Base-by-base conservation (phyloP, 1,284 basidiomycete genomes). In the Rhodotorula sp. region DNA sequence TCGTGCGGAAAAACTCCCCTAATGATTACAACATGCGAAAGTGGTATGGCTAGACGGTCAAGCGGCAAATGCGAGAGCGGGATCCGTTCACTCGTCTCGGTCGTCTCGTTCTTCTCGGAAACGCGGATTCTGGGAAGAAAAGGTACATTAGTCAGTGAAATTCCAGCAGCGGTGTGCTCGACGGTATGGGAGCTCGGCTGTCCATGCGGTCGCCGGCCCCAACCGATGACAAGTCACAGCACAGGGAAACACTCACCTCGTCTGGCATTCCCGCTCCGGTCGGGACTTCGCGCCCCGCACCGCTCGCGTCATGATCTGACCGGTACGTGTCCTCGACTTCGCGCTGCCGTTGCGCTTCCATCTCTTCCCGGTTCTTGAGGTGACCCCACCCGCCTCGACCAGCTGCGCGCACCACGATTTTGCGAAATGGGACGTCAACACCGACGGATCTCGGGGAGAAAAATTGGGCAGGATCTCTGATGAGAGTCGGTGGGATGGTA, bases 311-410 rank as follows among this genome's bases (percentile, higher is more conserved):
- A 68, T 90, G 88, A 6, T 88, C 88, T 76, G 94, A 91, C 4
- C 88, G 88, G 82, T 99, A 98, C 34, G 96, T 88, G 80, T 92
- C 91, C 77, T 85, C 85, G 81, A 97, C 93, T 70, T 83, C 81
- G 60, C 96, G 92, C 73, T 90, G 87, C 79, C 92, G 90, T 67
- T 85, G 80, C 69, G 86, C 84, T 80, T 92, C 91, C 18, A 90
- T 91, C 77, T 94, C 90, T 26, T 90, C 92, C 74, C 81, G 83
- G 79, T 80, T 85, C 79, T 82, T 85, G 49, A 85, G 80, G 76
- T 86, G 85, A 70, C 96, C 97, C 96, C 96, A 99, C 20, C 97
- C 97, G 59, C 83, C 96, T 57, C 82, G 77, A 8, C 81, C 81
- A 20, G 69, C 65, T 69, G 78, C 46, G 78, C 46, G 10, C 8